phyloP scores from a whole-genome alignment of 2,329 filamentous ascomycete genomes.

The Diaporthe vaccinii region DNA sequence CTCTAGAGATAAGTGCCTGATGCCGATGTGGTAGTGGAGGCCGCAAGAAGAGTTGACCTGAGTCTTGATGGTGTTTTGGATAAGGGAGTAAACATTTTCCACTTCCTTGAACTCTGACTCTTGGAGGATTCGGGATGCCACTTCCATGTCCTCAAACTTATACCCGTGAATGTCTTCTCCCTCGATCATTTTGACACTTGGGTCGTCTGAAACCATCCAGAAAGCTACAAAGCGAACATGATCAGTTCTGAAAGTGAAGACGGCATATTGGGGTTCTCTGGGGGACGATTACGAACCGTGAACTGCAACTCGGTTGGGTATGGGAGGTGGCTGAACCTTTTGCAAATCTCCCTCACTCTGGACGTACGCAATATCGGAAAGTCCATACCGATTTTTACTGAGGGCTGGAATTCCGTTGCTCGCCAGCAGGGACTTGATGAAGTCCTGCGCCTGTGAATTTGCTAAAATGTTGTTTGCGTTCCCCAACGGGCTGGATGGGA shows the following conservation, averaged over 20 bases:
- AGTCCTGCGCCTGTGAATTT: background rate
- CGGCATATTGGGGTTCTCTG: background rate
- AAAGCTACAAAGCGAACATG: background rate
- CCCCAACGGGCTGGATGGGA: background rate
- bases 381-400: background rate
- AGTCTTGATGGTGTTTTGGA: background rate
- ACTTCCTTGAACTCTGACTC: background rate
- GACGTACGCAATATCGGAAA: background rate
- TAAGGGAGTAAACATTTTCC: background rate
- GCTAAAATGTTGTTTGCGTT: background rate
- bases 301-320: background rate
- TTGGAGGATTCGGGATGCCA: background rate
- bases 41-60: slow-evolving; percentile 1
- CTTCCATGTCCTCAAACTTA: background rate
- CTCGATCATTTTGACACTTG: background rate
- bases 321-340: background rate
- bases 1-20: background rate
- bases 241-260: background rate
- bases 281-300: background rate
- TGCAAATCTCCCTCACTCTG: background rate
- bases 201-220: background rate
- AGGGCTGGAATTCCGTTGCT: background rate
- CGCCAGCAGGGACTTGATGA: background rate
- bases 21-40: background rate
- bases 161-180: background rate